Evolutionary conservation across 2,329 filamentous ascomycete genomes (phyloP).

Genomic region (Drechmeria coniospora): DNA sequence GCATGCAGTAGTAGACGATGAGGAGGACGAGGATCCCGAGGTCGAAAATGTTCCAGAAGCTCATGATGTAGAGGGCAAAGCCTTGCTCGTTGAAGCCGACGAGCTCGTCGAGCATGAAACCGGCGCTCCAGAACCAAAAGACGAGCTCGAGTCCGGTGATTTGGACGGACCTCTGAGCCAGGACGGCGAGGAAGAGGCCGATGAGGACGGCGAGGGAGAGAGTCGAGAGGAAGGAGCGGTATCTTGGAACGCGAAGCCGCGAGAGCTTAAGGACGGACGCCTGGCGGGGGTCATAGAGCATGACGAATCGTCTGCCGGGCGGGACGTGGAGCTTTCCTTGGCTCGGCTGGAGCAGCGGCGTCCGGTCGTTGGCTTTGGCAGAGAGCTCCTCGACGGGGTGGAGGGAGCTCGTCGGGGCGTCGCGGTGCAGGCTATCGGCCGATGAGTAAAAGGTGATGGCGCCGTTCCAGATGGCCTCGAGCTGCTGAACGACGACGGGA

Average conservation of each 20-base stretch:
- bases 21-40: conserved; percentile 76
- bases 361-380: conserved; percentile 27
- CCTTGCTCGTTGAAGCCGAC: conserved; percentile 95
- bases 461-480: conserved; percentile 96
- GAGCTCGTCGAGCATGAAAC: conserved; percentile 91
- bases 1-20: conserved; percentile 77
- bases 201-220: conserved; percentile 75
- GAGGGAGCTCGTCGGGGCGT: conserved; percentile 11
- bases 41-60: conserved; percentile 95
- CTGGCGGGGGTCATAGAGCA: conserved; percentile 77
- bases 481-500: conserved; percentile 78
- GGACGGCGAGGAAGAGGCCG: conserved; percentile 69
- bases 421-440: conserved; percentile 69
- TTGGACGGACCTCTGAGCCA: conserved; percentile 56
- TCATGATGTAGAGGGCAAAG: conserved; percentile 92
- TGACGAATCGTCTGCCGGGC: conserved; percentile 55
- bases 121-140: conserved; percentile 97
- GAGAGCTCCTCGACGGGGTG: conserved; percentile 11
- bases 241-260: conserved; percentile 75
- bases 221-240: conserved; percentile 80
- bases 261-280: conserved; percentile 87
- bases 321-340: conserved; percentile 18
- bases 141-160: conserved; percentile 77
- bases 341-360: conserved; percentile 28
- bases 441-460: conserved; percentile 88